These are phyloP conservation scores for Hyaloraphidium curvatum DNA, from an alignment of 192 early-diverging fungal species.

Conservation along the genomic window DNA sequence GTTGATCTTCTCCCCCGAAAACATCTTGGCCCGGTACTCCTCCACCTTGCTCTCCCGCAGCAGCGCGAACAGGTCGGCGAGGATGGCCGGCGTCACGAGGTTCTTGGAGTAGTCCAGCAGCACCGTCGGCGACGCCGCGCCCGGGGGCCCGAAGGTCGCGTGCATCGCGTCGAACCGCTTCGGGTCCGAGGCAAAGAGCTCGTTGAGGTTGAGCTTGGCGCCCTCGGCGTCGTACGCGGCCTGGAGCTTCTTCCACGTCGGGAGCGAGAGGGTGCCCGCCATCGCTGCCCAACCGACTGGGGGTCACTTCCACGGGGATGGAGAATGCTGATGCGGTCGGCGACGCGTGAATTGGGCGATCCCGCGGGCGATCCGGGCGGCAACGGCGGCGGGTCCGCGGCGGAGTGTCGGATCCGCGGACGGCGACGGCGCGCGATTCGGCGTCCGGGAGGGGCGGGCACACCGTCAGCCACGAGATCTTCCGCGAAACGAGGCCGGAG, in stretches of 20 bases:
- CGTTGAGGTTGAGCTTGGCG: constrained; percentile 51
- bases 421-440: too few species aligned
- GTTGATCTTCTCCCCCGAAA: constrained; percentile 87
- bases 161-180: constrained; percentile 63
- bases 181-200: constrained; percentile 58
- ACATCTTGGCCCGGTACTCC: constrained; percentile 82
- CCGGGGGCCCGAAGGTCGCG: constrained; percentile 36
- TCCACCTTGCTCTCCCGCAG: constrained; percentile 69
- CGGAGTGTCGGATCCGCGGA: too few species aligned
- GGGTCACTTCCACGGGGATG: background rate
- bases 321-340: background rate
- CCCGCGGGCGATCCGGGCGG: too few species aligned
- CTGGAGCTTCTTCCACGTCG: constrained; percentile 77
- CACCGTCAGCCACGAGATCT: too few species aligned
- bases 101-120: constrained; percentile 97
- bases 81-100: constrained; percentile 60
- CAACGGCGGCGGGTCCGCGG: too few species aligned
- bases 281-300: constrained; percentile 13
- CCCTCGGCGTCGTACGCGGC: constrained; percentile 61
- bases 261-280: constrained; percentile 54
- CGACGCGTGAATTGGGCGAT: background rate
- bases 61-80: constrained; percentile 58
- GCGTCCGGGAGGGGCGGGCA: too few species aligned
- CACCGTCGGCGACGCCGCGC: constrained; percentile 37
- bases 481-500: too few species aligned